Evolutionary conservation across 345 rosid species (phyloP).

Genomic region (Lumnitzera littorea): DNA sequence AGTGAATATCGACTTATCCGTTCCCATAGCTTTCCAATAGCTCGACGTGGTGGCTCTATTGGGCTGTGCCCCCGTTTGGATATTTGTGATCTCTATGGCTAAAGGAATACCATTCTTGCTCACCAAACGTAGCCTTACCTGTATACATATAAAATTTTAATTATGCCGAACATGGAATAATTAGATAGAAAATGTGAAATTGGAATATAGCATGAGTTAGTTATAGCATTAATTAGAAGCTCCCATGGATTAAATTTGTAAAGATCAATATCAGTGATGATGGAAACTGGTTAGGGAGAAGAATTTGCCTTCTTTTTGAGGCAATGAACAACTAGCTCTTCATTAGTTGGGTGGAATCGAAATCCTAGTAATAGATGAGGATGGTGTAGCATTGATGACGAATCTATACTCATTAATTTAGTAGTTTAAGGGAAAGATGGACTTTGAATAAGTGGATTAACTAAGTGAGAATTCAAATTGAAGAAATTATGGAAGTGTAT

Average conservation of each 20-base stretch:
- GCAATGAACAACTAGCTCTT: constrained; percentile 42
- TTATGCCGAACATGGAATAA: not conserved
- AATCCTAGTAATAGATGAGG: constrained; percentile 43
- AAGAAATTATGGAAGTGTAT: too few relatives aligned
- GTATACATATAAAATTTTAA: not conserved
- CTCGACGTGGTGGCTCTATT: constrained; percentile 52
- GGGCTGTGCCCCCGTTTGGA: constrained; percentile 44
- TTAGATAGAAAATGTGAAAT: not conserved
- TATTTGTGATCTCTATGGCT: constrained; percentile 45
- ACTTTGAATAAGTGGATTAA: not conserved
- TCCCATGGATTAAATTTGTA: constrained; percentile 56
- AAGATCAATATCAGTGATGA: constrained; percentile 44
- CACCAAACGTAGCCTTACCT: constrained; percentile 50
- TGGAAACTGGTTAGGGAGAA: constrained; percentile 33
- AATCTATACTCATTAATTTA: constrained; percentile 31
- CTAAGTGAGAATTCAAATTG: not conserved
- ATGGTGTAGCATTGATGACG: constrained; percentile 22
- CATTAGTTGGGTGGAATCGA: constrained; percentile 53
- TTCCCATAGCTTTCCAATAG: constrained; percentile 54
- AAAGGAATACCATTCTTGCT: constrained; percentile 48
- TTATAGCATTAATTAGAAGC: constrained; percentile 27
- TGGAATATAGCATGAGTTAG: not conserved
- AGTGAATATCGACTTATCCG: constrained; percentile 37
- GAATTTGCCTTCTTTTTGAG: constrained; percentile 38
- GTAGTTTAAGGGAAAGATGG: not conserved